These are phyloP conservation scores for Chaetothyriales sp. DNA, from an alignment of 2,329 filamentous ascomycete genomes.

Conservation along the genomic window DNA sequence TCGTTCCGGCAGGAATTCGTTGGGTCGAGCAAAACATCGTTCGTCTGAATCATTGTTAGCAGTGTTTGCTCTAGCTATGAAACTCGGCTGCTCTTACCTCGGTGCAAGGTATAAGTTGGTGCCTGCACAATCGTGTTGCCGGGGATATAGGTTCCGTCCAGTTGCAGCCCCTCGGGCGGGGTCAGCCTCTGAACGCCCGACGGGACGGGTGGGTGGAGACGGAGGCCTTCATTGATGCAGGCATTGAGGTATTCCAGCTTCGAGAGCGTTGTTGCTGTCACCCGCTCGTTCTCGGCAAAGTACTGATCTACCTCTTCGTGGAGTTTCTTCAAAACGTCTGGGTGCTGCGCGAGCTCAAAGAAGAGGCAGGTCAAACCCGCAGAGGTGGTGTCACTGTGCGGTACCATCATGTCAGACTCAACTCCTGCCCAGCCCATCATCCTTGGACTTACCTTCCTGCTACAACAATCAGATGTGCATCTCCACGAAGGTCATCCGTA, in stretches of 20 bases:
- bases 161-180: slow-evolving; percentile 23
- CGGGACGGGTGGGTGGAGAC: slow-evolving; percentile 26
- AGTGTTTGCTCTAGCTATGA: background rate
- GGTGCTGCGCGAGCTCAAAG: slow-evolving; percentile 23
- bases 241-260: slow-evolving; percentile 18
- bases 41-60: slow-evolving; percentile 20
- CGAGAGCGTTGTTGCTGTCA: background rate
- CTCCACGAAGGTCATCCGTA: slow-evolving; percentile 14
- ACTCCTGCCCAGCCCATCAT: background rate
- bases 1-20: slow-evolving; percentile 26
- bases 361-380: slow-evolving; percentile 28
- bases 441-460: slow-evolving; percentile 13
- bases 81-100: background rate
- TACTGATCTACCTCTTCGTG: background rate
- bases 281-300: background rate
- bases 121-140: slow-evolving; percentile 12
- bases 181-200: slow-evolving; percentile 23
- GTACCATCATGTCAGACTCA: slow-evolving; percentile 15
- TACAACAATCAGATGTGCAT: slow-evolving; percentile 20
- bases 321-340: background rate
- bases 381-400: slow-evolving; percentile 28
- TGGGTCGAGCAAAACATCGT: slow-evolving; percentile 9
- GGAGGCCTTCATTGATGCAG: slow-evolving; percentile 28
- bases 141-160: slow-evolving; percentile 23
- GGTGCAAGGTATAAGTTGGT: background rate